Evolutionary conservation across 1,139 yeast genomes (phyloP), one percentile per base, ranked within the genome.

Genomic region (Taphrina wiesneri): DNA sequence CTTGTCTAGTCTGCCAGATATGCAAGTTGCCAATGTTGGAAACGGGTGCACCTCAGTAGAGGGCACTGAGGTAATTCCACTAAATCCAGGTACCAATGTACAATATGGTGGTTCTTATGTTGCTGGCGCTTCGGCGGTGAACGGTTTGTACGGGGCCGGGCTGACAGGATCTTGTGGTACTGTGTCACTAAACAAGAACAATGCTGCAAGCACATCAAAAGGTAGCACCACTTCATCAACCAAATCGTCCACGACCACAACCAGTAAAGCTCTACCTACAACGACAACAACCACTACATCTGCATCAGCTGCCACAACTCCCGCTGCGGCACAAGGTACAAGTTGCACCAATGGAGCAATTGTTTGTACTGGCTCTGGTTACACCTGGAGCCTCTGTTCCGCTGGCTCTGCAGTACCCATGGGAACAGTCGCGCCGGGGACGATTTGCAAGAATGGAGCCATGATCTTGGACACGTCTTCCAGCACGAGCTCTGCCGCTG

Each of bases 401-500:
- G 45, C 30, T 54, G 66, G 61, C 5, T 25, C 7, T 3, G 25
- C 34, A 7, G 45, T 62, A 9, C 32, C 47, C 15, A 62, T 62
- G 66, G 66, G 66, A n/a, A 17, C 56, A 13, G 66, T 62, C 13
- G 66, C 66, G n/a, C 66, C 66, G 15, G 66, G 66, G 5, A 62
- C 66, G 26, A 53, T 56, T 41, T 62, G 66, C 49, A 26, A 26
- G 15, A 30, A 32, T 4, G 66, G 66, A 6, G 47, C 30, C 25
- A 60, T 60, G 30, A 21, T 51, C 9, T 17, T 51, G 13, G 57
- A 52, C 34, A 19, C 51, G 19, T 19, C 49, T 34, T 7, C 26
- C 13, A 46, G 62, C 32, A 19, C 62, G 7, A 46, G 30, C 15
- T 11, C 43, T 17, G 53, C 30, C 17, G 26, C 25, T 5, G 53